These are phyloP conservation scores for Baorangia bicolor DNA, from an alignment of 768 basidiomycete genomes.

Conservation along the genomic window DNA sequence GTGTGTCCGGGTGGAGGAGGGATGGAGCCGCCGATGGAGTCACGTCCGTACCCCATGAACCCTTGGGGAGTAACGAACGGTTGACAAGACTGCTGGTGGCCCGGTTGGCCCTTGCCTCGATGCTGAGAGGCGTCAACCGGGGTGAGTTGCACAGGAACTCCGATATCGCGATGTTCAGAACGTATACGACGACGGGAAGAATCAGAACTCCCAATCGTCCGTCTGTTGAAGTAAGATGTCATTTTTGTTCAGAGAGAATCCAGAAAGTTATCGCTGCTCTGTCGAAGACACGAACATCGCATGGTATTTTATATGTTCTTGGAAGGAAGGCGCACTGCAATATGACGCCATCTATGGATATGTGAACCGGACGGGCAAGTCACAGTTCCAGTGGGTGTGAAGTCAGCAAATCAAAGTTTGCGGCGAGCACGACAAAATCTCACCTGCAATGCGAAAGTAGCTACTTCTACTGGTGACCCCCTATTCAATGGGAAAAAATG, in stretches of 20 bases:
- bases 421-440: not conserved
- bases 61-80: not conserved
- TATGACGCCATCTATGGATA: not conserved
- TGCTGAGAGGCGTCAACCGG: not conserved
- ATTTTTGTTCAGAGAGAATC: not conserved
- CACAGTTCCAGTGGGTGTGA: not conserved
- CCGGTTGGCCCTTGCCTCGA: not conserved
- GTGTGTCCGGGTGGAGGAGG: not conserved
- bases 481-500: not conserved
- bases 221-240: conserved; percentile 9
- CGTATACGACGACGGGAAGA: not conserved
- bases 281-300: not conserved
- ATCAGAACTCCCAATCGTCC: not conserved
- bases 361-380: not conserved
- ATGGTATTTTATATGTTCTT: conserved; percentile 1
- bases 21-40: not conserved
- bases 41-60: not conserved
- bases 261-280: not conserved
- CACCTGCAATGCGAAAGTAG: not conserved
- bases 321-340: not conserved
- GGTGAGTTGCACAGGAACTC: not conserved
- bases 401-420: not conserved
- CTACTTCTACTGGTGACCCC: not conserved
- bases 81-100: not conserved
- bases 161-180: not conserved